Evolutionary conservation across 176 grass and related monocot genomes (phyloP).

Genomic region (Aegilops tauschii): DNA sequence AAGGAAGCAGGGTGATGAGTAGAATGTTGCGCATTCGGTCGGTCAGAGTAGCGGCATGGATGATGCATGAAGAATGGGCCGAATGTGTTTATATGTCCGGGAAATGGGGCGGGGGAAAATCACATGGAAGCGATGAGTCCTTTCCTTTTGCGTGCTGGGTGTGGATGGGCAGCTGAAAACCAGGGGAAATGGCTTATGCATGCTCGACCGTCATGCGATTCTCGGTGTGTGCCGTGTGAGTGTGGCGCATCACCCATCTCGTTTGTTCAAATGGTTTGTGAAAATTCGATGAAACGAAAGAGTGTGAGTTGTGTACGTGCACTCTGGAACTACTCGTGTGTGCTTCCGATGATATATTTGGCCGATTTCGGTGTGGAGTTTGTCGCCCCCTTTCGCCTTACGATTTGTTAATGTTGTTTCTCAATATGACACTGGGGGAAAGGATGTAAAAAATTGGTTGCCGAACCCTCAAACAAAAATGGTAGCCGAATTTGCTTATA

Average conservation of each 20-base stretch:
- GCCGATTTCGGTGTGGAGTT: neutral
- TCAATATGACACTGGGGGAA: too few species aligned
- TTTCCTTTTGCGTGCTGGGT: neutral
- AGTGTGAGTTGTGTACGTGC: neutral
- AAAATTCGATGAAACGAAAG: neutral
- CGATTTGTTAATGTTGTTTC: neutral
- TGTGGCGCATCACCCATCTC: neutral
- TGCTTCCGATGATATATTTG: too few species aligned
- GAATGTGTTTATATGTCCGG: neutral
- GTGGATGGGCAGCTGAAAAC: constrained; percentile 33
- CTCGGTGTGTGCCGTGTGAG: neutral
- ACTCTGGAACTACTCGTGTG: too few species aligned
- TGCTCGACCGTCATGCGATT: constrained; percentile 32
- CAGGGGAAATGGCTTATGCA: constrained; percentile 46
- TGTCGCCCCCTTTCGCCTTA: neutral
- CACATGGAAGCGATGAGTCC: constrained; percentile 40
- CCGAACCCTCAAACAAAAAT: too few species aligned
- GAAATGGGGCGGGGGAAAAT: neutral
- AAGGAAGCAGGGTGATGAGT: neutral
- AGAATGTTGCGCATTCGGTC: neutral
- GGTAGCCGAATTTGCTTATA: too few species aligned
- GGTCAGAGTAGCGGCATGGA: neutral
- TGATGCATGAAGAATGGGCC: too few species aligned
- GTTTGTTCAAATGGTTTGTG: neutral
- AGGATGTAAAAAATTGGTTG: too few species aligned